A percentile compares a stretch with the other conserved stretches of the same genome.
phyloP scores from a whole-genome alignment of 75 land plant species.

The Pseudotsuga menziesii region DNA sequence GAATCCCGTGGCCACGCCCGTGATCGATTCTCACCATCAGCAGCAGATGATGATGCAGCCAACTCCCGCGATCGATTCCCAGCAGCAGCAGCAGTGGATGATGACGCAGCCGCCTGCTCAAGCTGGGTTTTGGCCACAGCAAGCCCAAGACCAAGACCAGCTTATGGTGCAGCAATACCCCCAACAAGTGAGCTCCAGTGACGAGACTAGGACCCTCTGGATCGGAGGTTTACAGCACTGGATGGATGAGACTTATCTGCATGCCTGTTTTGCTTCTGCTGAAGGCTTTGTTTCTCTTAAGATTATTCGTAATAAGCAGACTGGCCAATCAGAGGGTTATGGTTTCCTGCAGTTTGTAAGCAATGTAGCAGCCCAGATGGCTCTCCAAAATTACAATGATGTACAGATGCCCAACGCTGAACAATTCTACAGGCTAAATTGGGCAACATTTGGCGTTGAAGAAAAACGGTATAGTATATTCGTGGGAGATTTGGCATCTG shows the following conservation, averaged over 20 bases:
- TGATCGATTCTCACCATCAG: too few relatives aligned
- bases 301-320: constrained; percentile 87
- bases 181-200: constrained; percentile 18
- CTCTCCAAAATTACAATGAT: constrained; percentile 78
- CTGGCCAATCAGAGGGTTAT: constrained; percentile 77
- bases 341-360: constrained; percentile 83
- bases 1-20: too few relatives aligned
- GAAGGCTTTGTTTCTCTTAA: constrained; percentile 57
- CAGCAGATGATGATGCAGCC: constrained; percentile 1
- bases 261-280: constrained; percentile 29
- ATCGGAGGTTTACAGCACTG: constrained; percentile 48
- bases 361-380: constrained; percentile 77
- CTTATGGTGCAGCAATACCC: not conserved
- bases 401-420: constrained; percentile 70
- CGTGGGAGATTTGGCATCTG: constrained; percentile 91
- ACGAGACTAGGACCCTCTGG: constrained; percentile 46
- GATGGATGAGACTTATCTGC: constrained; percentile 49
- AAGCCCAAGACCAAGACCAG: not conserved
- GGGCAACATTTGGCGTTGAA: constrained; percentile 84
- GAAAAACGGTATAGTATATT: constrained; percentile 76
- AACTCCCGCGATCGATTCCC: not conserved
- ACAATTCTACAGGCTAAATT: constrained; percentile 76
- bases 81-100: constrained; percentile 9
- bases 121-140: too few relatives aligned
- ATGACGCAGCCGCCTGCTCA: not conserved